Percentiles rank a stretch among this genome's conserved stretches.
Evolutionary conservation across 2,329 filamentous ascomycete genomes (phyloP).

Genomic region (Cercospora zeina): DNA sequence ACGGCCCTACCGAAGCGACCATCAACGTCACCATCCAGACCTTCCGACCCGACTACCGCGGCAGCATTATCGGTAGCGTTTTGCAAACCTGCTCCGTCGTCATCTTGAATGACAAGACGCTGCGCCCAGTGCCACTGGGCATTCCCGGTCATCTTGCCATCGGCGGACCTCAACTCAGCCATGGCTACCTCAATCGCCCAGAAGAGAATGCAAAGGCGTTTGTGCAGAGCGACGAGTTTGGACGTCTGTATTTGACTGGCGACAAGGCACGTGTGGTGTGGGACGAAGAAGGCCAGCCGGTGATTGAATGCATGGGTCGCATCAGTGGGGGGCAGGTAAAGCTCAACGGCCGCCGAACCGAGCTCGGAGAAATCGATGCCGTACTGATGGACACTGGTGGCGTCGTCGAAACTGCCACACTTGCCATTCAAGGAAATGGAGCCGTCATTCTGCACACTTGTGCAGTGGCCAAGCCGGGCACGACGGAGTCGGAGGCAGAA

Average conservation of each 20-base stretch:
- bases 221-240: slow-evolving; percentile 14
- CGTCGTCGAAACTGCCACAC: neutral
- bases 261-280: slow-evolving; percentile 9
- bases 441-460: neutral
- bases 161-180: slow-evolving; percentile 25
- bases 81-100: slow-evolving; percentile 20
- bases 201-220: slow-evolving; percentile 22
- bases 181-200: slow-evolving; percentile 24
- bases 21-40: slow-evolving; percentile 13
- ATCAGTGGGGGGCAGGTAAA: neutral
- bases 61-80: slow-evolving; percentile 19
- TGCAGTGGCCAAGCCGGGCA: neutral
- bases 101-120: slow-evolving; percentile 9
- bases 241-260: slow-evolving; percentile 11
- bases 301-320: neutral
- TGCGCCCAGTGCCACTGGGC: slow-evolving; percentile 19
- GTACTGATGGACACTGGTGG: neutral
- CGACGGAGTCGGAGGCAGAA: neutral
- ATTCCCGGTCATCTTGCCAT: slow-evolving; percentile 24
- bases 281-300: neutral
- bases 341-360: neutral
- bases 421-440: neutral
- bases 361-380: neutral
- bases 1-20: slow-evolving; percentile 22
- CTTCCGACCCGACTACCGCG: slow-evolving; percentile 17